A percentile compares a stretch with the other conserved stretches of the same genome.
These are phyloP conservation scores for Neurospora sp. DNA, from an alignment of 495 filamentous ascomycete species.

Conservation along the genomic window DNA sequence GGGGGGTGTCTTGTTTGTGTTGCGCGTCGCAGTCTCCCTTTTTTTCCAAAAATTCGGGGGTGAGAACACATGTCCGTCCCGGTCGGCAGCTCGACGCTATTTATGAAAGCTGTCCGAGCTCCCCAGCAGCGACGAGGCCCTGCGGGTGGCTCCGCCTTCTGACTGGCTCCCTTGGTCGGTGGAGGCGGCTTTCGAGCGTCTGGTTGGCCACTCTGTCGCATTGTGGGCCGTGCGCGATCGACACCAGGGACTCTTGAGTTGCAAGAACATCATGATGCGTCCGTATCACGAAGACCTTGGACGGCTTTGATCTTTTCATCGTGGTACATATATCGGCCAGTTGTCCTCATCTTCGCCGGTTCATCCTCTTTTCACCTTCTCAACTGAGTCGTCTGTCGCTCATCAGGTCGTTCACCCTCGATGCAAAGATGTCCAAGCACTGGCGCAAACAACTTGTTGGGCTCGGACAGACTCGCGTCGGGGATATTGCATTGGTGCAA, in stretches of 20 bases:
- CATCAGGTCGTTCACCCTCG: not conserved
- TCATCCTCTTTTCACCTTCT: not conserved
- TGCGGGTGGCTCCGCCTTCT: constrained; percentile 20
- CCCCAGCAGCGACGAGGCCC: constrained; percentile 4
- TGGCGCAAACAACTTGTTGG: not conserved
- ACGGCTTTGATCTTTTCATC: not conserved
- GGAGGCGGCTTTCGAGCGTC: constrained; percentile 8
- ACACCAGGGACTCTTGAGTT: constrained; percentile 8
- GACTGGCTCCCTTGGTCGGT: constrained; percentile 20
- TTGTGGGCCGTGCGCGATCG: constrained; percentile 17
- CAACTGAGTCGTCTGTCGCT: not conserved
- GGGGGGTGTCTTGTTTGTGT: constrained; percentile 8
- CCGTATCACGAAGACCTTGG: not conserved
- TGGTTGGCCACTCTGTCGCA: constrained; percentile 16
- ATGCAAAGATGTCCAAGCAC: not conserved
- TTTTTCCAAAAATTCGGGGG: constrained; percentile 20
- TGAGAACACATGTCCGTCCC: constrained; percentile 29
- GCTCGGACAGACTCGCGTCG: not conserved
- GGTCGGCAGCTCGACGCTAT: constrained; percentile 30
- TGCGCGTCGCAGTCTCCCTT: constrained; percentile 14
- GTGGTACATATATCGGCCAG: not conserved
- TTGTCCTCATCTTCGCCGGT: not conserved
- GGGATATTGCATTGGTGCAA: not conserved
- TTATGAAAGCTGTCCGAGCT: constrained; percentile 24
- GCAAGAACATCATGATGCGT: not conserved